Evolutionary conservation across 2,329 filamentous ascomycete genomes (phyloP).

Genomic region (Ophiocordyceps camponoti-leonardi): DNA sequence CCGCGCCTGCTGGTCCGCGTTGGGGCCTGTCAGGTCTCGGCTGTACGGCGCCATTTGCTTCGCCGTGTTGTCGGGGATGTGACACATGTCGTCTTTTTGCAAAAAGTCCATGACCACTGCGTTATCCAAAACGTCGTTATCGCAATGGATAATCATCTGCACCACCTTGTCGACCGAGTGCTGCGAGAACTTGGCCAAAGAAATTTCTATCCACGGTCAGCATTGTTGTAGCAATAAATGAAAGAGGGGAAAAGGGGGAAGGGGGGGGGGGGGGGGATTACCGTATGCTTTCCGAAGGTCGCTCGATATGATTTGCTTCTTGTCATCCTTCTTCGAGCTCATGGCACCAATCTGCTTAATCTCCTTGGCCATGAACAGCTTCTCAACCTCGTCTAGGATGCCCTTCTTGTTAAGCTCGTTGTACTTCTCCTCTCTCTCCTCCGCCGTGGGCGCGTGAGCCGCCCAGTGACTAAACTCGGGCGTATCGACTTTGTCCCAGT

Average conservation of each 20-base stretch:
- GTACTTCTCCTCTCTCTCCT: slow-evolving; percentile 91
- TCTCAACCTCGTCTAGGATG: slow-evolving; percentile 93
- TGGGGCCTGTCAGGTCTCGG: slow-evolving; percentile 87
- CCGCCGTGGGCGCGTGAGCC: slow-evolving; percentile 64
- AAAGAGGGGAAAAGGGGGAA: no score
- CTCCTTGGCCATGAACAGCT: slow-evolving; percentile 93
- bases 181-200: slow-evolving; percentile 83
- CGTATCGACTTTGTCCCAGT: slow-evolving; percentile 97
- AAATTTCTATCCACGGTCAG: slow-evolving; percentile 44
- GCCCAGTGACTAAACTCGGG: slow-evolving; percentile 90
- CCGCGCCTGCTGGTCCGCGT: slow-evolving; percentile 57
- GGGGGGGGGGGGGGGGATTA: slow-evolving; percentile 18
- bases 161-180: slow-evolving; percentile 69
- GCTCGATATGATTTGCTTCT: slow-evolving; percentile 90
- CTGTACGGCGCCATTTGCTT: slow-evolving; percentile 92
- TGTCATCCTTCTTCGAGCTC: slow-evolving; percentile 67
- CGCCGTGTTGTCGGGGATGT: slow-evolving; percentile 72
- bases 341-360: slow-evolving; percentile 69
- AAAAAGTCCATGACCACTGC: slow-evolving; percentile 91
- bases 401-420: slow-evolving; percentile 83
- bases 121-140: slow-evolving; percentile 76
- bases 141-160: slow-evolving; percentile 90
- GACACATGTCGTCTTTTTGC: slow-evolving; percentile 82
- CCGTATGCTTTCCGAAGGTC: slow-evolving; percentile 79
- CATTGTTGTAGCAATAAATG: neutral